These are phyloP conservation scores for Leccinum fuscescens DNA, from an alignment of 1,284 basidiomycete genomes.

Conservation along the genomic window DNA sequence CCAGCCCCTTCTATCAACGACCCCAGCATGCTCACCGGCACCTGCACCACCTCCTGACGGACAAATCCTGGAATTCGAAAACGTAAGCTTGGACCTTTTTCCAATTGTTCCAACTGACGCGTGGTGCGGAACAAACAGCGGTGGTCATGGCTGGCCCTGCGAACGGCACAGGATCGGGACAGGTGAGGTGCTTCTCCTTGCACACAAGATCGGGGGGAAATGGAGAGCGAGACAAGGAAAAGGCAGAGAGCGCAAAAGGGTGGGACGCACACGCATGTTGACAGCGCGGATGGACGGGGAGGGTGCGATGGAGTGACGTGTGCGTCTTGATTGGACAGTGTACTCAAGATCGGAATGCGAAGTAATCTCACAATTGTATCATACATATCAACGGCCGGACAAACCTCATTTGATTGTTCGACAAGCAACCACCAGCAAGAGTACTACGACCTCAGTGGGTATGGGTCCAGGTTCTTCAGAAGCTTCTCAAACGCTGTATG, in stretches of 20 bases:
- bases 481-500: neutral
- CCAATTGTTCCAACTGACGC: slow-evolving; percentile 9
- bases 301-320: too few species aligned
- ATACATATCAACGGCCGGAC: neutral
- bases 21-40: too few species aligned
- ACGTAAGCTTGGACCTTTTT: slow-evolving; percentile 41
- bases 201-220: slow-evolving; percentile 59
- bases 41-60: too few species aligned
- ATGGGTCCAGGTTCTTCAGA: neutral
- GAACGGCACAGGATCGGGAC: slow-evolving; percentile 43
- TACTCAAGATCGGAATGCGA: too few species aligned
- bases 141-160: slow-evolving; percentile 74
- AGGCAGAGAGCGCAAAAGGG: too few species aligned
- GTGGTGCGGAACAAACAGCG: slow-evolving; percentile 62
- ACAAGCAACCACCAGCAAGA: neutral
- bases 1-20: too few species aligned
- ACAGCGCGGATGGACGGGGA: too few species aligned
- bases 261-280: too few species aligned
- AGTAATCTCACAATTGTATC: neutral
- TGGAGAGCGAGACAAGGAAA: too few species aligned
- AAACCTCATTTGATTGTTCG: neutral
- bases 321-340: too few species aligned
- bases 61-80: too few species aligned
- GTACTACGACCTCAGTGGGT: neutral
- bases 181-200: slow-evolving; percentile 40